These are phyloP conservation scores for Cyberlindnera americana DNA, from an alignment of 805 yeast genomes.

Conservation along the genomic window DNA sequence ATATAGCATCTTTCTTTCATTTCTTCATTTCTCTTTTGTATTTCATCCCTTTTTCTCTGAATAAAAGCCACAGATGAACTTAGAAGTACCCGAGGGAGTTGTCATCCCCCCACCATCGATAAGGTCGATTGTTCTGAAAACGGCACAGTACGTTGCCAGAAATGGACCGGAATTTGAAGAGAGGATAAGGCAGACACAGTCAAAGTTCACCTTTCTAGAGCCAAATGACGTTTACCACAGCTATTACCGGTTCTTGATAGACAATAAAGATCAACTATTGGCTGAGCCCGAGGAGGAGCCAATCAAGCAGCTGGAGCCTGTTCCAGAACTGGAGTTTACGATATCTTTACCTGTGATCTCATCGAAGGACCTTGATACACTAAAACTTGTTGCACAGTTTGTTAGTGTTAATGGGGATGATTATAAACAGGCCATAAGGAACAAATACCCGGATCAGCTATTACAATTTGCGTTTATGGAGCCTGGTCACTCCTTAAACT, in stretches of 20 bases:
- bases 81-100: slow-evolving; percentile 38
- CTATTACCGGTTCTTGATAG: slow-evolving; percentile 52
- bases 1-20: too few relatives aligned
- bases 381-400: slow-evolving; percentile 69
- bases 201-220: slow-evolving; percentile 62
- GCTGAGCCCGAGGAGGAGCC: slow-evolving; percentile 4
- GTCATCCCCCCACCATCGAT: slow-evolving; percentile 53
- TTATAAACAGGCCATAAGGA: slow-evolving; percentile 40
- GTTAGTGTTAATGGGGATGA: slow-evolving; percentile 56
- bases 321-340: slow-evolving; percentile 12
- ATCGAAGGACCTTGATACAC: slow-evolving; percentile 58
- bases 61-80: slow-evolving; percentile 1
- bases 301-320: slow-evolving; percentile 2
- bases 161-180: slow-evolving; percentile 68
- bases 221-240: slow-evolving; percentile 50
- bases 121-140: slow-evolving; percentile 57
- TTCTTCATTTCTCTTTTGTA: too few relatives aligned
- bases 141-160: slow-evolving; percentile 64
- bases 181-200: slow-evolving; percentile 47
- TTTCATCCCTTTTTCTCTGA: too few relatives aligned
- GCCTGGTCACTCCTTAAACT: slow-evolving; percentile 55
- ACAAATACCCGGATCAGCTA: slow-evolving; percentile 32
- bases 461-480: slow-evolving; percentile 68
- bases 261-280: slow-evolving; percentile 26
- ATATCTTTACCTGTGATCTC: slow-evolving; percentile 41